Evolutionary conservation across 1,284 basidiomycete species (phyloP), one percentile per base, ranked within the genome.

Genomic region (Gymnopus androsaceus): DNA sequence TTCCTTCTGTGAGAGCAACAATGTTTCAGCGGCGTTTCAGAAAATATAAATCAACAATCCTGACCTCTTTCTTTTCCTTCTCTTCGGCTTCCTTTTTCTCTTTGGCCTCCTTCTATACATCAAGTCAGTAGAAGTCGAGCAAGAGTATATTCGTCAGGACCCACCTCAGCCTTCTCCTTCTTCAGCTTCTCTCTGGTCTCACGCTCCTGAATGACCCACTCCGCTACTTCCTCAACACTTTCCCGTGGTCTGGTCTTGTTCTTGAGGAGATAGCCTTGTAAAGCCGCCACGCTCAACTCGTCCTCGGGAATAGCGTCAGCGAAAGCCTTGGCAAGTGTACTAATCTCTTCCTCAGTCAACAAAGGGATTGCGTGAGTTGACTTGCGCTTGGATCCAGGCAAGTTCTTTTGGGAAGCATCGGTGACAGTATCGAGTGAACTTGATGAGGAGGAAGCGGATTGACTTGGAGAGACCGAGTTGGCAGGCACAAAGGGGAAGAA

Each of bases 181-280:
- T 91, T 90, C 52, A 92, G 74, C 69, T 87, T 90, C 66, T 87
- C 89, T 59, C 87, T 82, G 33, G 82, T 88, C 74, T 90, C 88
- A 56, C 90, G 86, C 67, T 92, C 90, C 66, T 86, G 80, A 58
- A 83, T 72, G 51, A 92, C 71, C 89, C 89, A 92, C 46, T 82
- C 84, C 15, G 67, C 75, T 25, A 90, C 88, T 70, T 92, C 90
- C 17, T 88, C 86, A 19, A 91, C 90, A 63, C 84, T 87, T 71
- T 92, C 88, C 54, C 81, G 78, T 28, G 90, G 90, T 27, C 90
- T 84, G 15, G 90, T 87, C 79, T 92, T 92, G 70, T 92, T 92
- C 76, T 87, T 88, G 56, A 92, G 75, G 23, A 91, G 77, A 69
- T 91, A 93, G 3, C 90, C 92, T 75, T 94, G 92, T 59, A 94